Evolutionary conservation across 805 yeast genomes (phyloP), one percentile per base, ranked within the genome.

Genomic region (Pichia cabralensis): DNA sequence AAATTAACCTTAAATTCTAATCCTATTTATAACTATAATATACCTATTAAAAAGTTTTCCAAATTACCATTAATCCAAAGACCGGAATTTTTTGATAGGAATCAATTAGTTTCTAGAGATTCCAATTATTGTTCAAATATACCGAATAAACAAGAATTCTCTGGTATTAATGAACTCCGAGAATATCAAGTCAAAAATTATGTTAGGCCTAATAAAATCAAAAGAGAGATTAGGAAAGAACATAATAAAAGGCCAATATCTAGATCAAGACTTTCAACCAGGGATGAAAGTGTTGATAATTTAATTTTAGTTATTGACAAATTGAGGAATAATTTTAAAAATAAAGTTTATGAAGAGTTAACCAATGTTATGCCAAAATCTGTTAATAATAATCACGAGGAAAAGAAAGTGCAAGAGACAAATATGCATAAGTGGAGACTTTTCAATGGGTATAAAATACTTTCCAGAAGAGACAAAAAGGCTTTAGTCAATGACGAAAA

Each of bases 71-170:
- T 22, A 14, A 35, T 35, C 12, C 38, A 35, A 26, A 13, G 12
- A 10, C 28, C 38, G 5, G 34, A 26, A 8, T 30, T 35, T 12
- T 35, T 35, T 17, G 26, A 22, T 12, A 23, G 22, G 5, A 22
- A 26, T 16, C 14, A 15, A 24, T 8, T 24, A 3, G 26, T 24
- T 24, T 24, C 26, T 8, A 17, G 28, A 16, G 21, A 15, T 4
- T 23, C 18, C 15, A 13, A 26, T n/a, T n/a, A n/a, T n/a, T n/a
- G n/a, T n/a, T n/a, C 26, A 13, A 15, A 24, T 3, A n/a, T 24
- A 8, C 14, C 26, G 4, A 24, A n/a, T 24, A 13, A n/a, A n/a
- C n/a, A n/a, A n/a, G n/a, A n/a, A n/a, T n/a, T n/a, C n/a, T n/a
- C 2, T 9, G 11, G 12, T 5, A n/a, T 23, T 10, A 14, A 31